Percentiles rank a stretch among this genome's conserved stretches.
phyloP scores from a whole-genome alignment of 768 basidiomycete species.

The Collybia mongolica region DNA sequence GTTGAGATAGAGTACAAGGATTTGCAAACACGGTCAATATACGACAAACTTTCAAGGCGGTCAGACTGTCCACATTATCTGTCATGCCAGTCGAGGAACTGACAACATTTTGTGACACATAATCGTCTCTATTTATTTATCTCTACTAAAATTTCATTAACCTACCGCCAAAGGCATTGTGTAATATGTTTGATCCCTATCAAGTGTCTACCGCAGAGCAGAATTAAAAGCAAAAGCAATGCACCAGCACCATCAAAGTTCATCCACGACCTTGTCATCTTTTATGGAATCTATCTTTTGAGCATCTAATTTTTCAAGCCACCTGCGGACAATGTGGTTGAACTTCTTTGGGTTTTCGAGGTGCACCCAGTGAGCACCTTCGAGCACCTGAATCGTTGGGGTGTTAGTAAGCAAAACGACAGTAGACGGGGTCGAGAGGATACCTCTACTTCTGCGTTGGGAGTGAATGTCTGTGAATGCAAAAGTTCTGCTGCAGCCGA shows the following conservation, averaged over 20 bases:
- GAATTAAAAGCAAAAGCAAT: too few relatives aligned
- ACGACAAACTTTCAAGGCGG: too few relatives aligned
- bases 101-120: too few relatives aligned
- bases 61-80: too few relatives aligned
- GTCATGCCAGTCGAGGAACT: too few relatives aligned
- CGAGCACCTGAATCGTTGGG: slow-evolving; percentile 35
- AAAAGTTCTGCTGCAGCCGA: slow-evolving; percentile 26
- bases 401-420: not conserved
- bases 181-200: too few relatives aligned
- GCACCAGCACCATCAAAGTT: slow-evolving; percentile 3
- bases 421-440: not conserved
- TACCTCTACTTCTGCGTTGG: slow-evolving; percentile 39
- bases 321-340: slow-evolving; percentile 50
- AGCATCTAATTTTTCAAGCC: slow-evolving; percentile 36
- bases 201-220: too few relatives aligned
- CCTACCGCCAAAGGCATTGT: too few relatives aligned
- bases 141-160: too few relatives aligned
- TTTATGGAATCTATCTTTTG: not conserved
- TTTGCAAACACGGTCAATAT: too few relatives aligned
- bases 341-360: slow-evolving; percentile 55
- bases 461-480: slow-evolving; percentile 35
- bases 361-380: slow-evolving; percentile 67
- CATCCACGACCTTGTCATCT: slow-evolving; percentile 1
- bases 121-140: too few relatives aligned
- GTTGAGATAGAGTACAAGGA: too few relatives aligned